A percentile compares a stretch with the other conserved stretches of the same genome.
phyloP scores from a whole-genome alignment of 2,329 filamentous ascomycete genomes.

The Trichoderma atroviride region DNA sequence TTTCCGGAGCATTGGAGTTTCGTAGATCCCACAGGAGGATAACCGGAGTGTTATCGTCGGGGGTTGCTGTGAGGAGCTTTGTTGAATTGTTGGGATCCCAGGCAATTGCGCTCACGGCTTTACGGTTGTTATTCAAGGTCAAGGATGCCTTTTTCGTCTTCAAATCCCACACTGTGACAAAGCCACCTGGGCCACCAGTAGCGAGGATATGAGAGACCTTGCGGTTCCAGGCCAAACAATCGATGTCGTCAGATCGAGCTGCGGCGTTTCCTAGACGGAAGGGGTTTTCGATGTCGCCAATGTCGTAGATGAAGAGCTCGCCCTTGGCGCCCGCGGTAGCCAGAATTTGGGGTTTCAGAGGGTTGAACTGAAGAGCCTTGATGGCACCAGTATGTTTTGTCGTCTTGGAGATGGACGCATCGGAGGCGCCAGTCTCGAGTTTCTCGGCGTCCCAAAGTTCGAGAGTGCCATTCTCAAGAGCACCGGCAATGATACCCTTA shows the following conservation, averaged over 20 bases:
- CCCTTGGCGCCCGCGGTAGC: constrained; percentile 93
- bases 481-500: constrained; percentile 89
- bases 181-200: constrained; percentile 88
- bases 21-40: constrained; percentile 93
- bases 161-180: constrained; percentile 97
- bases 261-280: constrained; percentile 87
- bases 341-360: constrained; percentile 84
- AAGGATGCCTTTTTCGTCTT: constrained; percentile 97
- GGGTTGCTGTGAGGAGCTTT: constrained; percentile 88
- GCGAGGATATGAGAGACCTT: constrained; percentile 96
- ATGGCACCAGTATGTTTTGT: constrained; percentile 90
- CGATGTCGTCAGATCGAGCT: constrained; percentile 90
- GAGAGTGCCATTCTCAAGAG: constrained; percentile 89
- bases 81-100: constrained; percentile 98
- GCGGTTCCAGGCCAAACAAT: constrained; percentile 97
- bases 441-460: constrained; percentile 89
- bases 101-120: constrained; percentile 90
- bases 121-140: constrained; percentile 92
- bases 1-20: constrained; percentile 93
- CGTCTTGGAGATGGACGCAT: constrained; percentile 83
- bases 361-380: constrained; percentile 96
- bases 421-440: constrained; percentile 59
- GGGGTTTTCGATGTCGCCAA: constrained; percentile 85
- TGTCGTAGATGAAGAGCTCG: constrained; percentile 93
- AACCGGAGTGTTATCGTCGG: constrained; percentile 83